Evolutionary conservation across 2,329 filamentous ascomycete species (phyloP), one percentile per base, ranked within the genome.

Genomic region (Penicillium sclerotiorum): DNA sequence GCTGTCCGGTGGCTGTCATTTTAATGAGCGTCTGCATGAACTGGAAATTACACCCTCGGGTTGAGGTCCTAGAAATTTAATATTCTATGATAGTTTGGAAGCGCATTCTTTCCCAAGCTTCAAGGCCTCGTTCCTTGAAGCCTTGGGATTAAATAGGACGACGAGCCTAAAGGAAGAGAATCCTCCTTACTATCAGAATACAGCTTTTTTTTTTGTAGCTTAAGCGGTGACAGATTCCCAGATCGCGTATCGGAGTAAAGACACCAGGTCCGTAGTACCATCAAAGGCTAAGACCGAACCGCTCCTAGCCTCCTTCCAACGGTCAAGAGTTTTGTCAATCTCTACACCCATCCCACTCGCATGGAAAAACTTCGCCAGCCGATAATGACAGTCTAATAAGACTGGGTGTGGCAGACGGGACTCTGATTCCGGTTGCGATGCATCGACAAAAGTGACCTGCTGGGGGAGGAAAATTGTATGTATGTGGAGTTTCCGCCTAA

Each of bases 161-260:
- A n/a, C n/a, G n/a, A n/a, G n/a, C n/a, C n/a, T n/a, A n/a, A n/a
- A n/a, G n/a, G n/a, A n/a, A n/a, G n/a, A n/a, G n/a, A n/a, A n/a
- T n/a, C n/a, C n/a, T n/a, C n/a, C n/a, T n/a, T n/a, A n/a, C n/a
- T n/a, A n/a, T n/a, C n/a, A n/a, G n/a, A n/a, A n/a, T n/a, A n/a
- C n/a, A n/a, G n/a, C n/a, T n/a, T n/a, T n/a, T n/a, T n/a, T n/a
- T n/a, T n/a, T 37, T 8, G 18, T 52, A 57, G 30, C 49, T 60
- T 35, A 57, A 50, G 43, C 28, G 30, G 25, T 32, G 36, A 40
- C 27, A 47, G 36, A 40, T 47, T 47, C 35, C 45, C 23, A 47
- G 35, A 47, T 20, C 15, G 37, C 27, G 36, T 33, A 47, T 41
- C 27, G 27, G 33, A 47, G 18, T 36, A 41, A 27, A 47, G 36